Conservation (phyloP, 208 protist genomes). For the Angomonas deanei region DNA sequence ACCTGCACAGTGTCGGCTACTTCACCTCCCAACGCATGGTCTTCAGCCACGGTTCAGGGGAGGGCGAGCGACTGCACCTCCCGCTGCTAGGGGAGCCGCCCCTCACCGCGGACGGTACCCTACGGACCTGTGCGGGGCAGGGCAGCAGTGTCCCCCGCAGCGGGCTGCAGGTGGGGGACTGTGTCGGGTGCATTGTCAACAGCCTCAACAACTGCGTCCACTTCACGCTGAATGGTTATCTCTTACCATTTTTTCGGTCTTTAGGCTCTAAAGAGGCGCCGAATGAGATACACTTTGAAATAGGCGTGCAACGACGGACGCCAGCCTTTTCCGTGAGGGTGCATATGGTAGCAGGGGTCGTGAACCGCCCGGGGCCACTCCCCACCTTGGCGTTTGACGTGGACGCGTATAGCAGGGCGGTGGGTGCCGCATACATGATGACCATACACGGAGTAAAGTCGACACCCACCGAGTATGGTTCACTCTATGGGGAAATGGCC, state of each 20-base stretch:
- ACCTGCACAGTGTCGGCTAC: conserved; percentile 56
- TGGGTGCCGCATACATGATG: background rate
- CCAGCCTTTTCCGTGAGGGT: conserved; percentile 27
- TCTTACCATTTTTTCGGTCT: conserved; percentile 21
- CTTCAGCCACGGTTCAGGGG: conserved; percentile 38
- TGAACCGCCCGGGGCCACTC: background rate
- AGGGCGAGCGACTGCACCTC: conserved; percentile 38
- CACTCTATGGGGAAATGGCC: no score
- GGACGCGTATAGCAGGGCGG: conserved; percentile 2
- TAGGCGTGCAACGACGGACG: conserved; percentile 48
- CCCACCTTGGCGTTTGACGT: background rate
- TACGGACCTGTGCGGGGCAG: background rate
- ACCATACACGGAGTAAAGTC: no score
- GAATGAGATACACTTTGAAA: conserved; percentile 41
- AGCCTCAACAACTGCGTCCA: conserved; percentile 43
- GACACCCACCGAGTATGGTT: no score
- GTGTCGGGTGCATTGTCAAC: conserved; percentile 68
- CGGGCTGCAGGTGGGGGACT: conserved; percentile 40
- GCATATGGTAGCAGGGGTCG: conserved; percentile 24
- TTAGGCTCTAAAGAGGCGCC: conserved; percentile 2
- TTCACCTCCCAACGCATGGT: conserved; percentile 61
- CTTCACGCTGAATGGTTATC: conserved; percentile 60
- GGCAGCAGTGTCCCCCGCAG: background rate
- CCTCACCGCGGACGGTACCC: conserved; percentile 7
- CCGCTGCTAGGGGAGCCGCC: conserved; percentile 11